phyloP scores from a whole-genome alignment of 208 protist genomes.

The Herpetomonas samuelpessoai region DNA sequence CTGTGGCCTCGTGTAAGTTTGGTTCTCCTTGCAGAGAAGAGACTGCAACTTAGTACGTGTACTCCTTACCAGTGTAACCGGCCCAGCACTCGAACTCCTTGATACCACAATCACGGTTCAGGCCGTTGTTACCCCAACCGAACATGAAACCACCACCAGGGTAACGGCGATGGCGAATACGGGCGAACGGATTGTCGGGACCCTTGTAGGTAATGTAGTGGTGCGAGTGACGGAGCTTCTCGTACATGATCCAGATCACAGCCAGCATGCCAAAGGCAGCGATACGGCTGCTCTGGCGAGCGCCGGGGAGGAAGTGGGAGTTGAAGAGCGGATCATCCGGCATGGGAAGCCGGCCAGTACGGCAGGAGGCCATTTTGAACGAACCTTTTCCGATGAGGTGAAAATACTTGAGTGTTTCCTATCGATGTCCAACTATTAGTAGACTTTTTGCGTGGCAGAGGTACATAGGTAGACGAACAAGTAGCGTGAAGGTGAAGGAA shows the following conservation, averaged over 20 bases:
- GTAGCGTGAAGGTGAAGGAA: too few relatives aligned
- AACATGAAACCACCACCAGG: slow-evolving; percentile 77
- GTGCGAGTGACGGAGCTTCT: slow-evolving; percentile 75
- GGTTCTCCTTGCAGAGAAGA: too few relatives aligned
- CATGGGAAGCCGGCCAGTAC: slow-evolving; percentile 77
- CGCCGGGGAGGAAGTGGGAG: slow-evolving; percentile 37
- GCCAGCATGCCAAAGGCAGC: slow-evolving; percentile 55
- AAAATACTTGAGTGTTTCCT: too few relatives aligned
- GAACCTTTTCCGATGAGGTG: too few relatives aligned
- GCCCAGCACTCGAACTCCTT: slow-evolving; percentile 89
- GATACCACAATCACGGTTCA: slow-evolving; percentile 86
- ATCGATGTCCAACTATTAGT: too few relatives aligned
- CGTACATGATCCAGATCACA: slow-evolving; percentile 79
- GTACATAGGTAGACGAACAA: too few relatives aligned
- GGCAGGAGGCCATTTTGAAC: slow-evolving; percentile 67
- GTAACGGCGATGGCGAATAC: slow-evolving; percentile 75
- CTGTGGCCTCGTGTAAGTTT: too few relatives aligned
- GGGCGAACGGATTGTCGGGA: slow-evolving; percentile 77
- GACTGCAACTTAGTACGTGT: slow-evolving; percentile 79
- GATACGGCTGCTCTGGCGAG: slow-evolving; percentile 61
- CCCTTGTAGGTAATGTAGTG: slow-evolving; percentile 83
- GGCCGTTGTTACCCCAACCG: slow-evolving; percentile 88
- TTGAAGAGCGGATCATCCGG: slow-evolving; percentile 79
- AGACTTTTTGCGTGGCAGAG: too few relatives aligned
- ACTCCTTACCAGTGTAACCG: slow-evolving; percentile 86